These are phyloP conservation scores for Dillenia turbinata DNA, from an alignment of 164 flowering plant species.

Conservation along the genomic window DNA sequence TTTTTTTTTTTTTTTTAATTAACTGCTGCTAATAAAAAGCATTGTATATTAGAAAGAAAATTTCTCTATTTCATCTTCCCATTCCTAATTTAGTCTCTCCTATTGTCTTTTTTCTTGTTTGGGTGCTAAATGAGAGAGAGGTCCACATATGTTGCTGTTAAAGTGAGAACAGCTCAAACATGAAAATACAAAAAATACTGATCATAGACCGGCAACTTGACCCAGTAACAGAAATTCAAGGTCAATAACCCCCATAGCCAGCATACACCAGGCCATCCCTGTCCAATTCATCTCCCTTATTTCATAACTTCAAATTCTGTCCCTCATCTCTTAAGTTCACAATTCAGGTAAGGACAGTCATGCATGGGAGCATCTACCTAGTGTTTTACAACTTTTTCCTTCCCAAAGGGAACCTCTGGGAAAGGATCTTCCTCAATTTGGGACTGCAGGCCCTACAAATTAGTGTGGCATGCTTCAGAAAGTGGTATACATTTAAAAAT, in stretches of 20 bases:
- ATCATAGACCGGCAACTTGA: slow-evolving; percentile 8
- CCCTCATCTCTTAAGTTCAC: not conserved
- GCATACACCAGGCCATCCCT: slow-evolving; percentile 19
- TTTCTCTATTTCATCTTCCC: too few species aligned
- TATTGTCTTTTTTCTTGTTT: not conserved
- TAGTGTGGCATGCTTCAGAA: slow-evolving; percentile 6
- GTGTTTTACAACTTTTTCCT: not conserved
- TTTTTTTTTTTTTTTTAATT: slow-evolving; percentile 6
- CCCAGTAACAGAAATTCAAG: not conserved
- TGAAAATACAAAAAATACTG: slow-evolving; percentile 4
- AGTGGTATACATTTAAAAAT: slow-evolving; percentile 1
- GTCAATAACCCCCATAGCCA: slow-evolving; percentile 1
- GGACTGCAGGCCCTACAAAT: slow-evolving; percentile 3
- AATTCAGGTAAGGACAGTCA: not conserved
- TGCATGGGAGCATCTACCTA: too few species aligned
- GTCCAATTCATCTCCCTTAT: slow-evolving; percentile 6
- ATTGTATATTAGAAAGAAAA: too few species aligned
- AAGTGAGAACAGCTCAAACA: slow-evolving; percentile 14
- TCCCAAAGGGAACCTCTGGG: slow-evolving; percentile 6
- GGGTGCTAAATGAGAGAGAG: not conserved
- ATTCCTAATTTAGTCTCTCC: too few species aligned
- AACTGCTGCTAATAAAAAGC: not conserved
- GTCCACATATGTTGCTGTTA: slow-evolving; percentile 13
- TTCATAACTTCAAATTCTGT: not conserved
- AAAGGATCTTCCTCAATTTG: slow-evolving; percentile 2